phyloP scores from a whole-genome alignment of 306 rosid genomes.

The Trichosanthes cucumerina region DNA sequence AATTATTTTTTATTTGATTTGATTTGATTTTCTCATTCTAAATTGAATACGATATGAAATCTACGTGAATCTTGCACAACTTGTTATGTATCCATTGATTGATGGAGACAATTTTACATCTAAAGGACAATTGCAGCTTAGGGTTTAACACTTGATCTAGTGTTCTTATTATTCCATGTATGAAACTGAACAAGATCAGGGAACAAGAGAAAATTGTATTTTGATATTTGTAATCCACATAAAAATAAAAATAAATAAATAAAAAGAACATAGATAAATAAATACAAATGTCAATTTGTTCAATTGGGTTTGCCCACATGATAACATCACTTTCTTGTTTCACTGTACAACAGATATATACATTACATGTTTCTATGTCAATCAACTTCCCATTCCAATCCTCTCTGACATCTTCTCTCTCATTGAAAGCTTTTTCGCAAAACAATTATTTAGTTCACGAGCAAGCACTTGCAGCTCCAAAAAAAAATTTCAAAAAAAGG shows the following conservation, averaged over 20 bases:
- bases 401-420: conserved; percentile 13
- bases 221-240: background rate
- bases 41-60: background rate
- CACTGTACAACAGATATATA: conserved; percentile 22
- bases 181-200: background rate
- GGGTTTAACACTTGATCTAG: background rate
- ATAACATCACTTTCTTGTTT: conserved; percentile 23
- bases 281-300: conserved; percentile 23
- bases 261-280: background rate
- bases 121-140: background rate
- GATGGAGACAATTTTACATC: background rate
- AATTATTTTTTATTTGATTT: background rate
- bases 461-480: conserved; percentile 10
- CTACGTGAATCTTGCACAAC: background rate
- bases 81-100: background rate
- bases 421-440: background rate
- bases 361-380: conserved; percentile 7
- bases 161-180: background rate
- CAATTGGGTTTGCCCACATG: conserved; percentile 10
- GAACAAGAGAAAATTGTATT: background rate
- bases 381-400: conserved; percentile 21
- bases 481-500: conserved; percentile 35
- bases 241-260: background rate
- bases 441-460: conserved; percentile 26
- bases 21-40: background rate